Base-by-base conservation (phyloP, 345 rosid genomes). In the Cardiospermum halicacabum region DNA sequence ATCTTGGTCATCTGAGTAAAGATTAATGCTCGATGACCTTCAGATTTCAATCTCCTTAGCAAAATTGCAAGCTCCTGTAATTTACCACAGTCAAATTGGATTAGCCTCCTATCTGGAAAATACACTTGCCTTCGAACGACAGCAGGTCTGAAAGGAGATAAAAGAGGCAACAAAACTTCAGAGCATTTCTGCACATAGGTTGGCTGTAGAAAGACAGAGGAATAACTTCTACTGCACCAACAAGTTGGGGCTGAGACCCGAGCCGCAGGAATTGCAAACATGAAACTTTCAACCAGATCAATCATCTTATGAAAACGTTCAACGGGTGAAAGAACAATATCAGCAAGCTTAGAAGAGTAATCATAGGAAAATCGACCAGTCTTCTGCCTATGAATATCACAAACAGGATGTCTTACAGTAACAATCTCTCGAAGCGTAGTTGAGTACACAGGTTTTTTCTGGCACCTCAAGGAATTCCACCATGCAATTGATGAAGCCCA, bases 1-100 rank as follows among this genome's bases (percentile, higher is more conserved):
- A 95, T 95, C 81, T 89, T 95, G 62, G 99, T 95, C 99, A 95
- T 95, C 78, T 95, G 99, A 49, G 99, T 95, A 80, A 95, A 95
- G 75, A 95, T 91, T 71, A 95, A 77, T 24, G 96, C 99, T 67
- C 97, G 83, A 51, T 95, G 99, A 74, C 99, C 99, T 71, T 77
- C 96, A 63, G 87, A 86, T 76, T 95, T 95, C 81, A 95, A 74
- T 69, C 78, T 87, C 79, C 99, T 86, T 28, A 95, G 86, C 68
- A 95, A 72, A 74, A 82, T 69, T 22, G 96, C 92, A 73, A 95
- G 99, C 84, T 95, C 88, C 79, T 91, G 99, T 82, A 95, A 72
- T 83, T 95, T 95, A 71, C 99, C 99, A 77, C 99, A 91, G 70
- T 95, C 99, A 75, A 95, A 95, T 80, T 95, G 99, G 69, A 95